A percentile compares a stretch with the other conserved stretches of the same genome.
phyloP scores from a whole-genome alignment of 345 rosid genomes.

The Litchi chinensis region DNA sequence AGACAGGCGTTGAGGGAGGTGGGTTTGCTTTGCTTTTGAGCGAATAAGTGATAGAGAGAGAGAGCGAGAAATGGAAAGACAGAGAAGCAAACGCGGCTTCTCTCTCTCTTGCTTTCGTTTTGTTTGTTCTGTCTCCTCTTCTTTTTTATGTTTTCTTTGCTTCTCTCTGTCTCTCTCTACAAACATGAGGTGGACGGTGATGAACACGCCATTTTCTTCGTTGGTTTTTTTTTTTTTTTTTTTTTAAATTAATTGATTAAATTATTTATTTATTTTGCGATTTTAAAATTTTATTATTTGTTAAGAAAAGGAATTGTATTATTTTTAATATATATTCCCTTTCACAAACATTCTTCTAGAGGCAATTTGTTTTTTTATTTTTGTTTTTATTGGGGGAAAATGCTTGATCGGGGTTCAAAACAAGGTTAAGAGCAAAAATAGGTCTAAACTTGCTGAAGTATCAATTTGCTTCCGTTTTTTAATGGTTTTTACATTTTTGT shows the following conservation, averaged over 20 bases:
- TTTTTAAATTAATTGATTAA: background rate
- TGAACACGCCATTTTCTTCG: background rate
- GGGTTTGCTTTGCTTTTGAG: background rate
- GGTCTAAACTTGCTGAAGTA: too few species aligned
- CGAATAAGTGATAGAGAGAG: background rate
- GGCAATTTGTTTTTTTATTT: too few species aligned
- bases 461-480: too few species aligned
- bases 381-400: too few species aligned
- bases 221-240: background rate
- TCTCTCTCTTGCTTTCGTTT: background rate
- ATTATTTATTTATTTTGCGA: too few species aligned
- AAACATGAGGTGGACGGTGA: background rate
- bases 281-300: too few species aligned
- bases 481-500: too few species aligned
- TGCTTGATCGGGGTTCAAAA: too few species aligned
- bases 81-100: constrained; percentile 13
- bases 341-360: too few species aligned
- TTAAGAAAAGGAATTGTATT: too few species aligned
- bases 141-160: background rate
- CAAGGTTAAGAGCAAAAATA: too few species aligned
- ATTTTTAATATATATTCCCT: too few species aligned
- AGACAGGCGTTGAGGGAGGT: background rate
- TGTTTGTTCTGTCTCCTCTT: background rate
- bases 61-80: background rate
- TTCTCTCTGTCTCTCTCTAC: background rate